Evolutionary conservation across 306 rosid genomes (phyloP), one percentile per base, ranked within the genome.

Genomic region (Phaseolus lunatus): DNA sequence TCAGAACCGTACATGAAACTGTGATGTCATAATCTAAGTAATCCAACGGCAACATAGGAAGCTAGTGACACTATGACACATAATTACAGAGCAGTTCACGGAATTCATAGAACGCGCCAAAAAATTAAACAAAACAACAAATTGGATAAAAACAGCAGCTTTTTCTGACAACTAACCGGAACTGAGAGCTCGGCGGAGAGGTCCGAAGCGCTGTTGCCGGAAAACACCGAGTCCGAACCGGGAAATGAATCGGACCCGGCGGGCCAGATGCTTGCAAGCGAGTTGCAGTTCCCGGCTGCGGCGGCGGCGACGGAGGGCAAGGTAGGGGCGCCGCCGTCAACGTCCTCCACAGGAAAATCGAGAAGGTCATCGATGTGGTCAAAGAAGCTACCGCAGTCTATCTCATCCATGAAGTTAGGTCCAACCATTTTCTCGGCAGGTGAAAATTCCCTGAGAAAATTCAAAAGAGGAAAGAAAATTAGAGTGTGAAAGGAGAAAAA

Each of bases 321-420:
- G 54, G 88, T 56, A 24, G 91, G 84, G 41, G 89, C 86, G 41
- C 85, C 82, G 8, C 22, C 70, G 5, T 85, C 91, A 18, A 83
- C 88, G 57, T 89, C 93, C 4, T 89, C 92, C 10, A 77, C 72
- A 1, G 98, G 90, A 81, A 91, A 91, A 47, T 91, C 97, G 13
- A 93, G 92, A 16, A 96, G 84, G 89, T 96, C 98, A 45, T 96
- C 99, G 73, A 96, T 92, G 75, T 93, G 90, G 82, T 96, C 98
- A 80, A 96, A 92, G 96, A 92, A 91, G 91, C 86, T 90, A 2
- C 89, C 94, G 73, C 97, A 90, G 87, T 96, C 99, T 22, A 95
- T 69, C 45, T 95, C 97, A 22, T 92, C 97, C 62, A 85, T 78
- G 84, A 85, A 88, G 83, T 69, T 88, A n/a, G 90, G 77, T 76